These are phyloP conservation scores for Cryphonectria nitschkei DNA, from an alignment of 2,329 filamentous ascomycete genomes.

Conservation along the genomic window DNA sequence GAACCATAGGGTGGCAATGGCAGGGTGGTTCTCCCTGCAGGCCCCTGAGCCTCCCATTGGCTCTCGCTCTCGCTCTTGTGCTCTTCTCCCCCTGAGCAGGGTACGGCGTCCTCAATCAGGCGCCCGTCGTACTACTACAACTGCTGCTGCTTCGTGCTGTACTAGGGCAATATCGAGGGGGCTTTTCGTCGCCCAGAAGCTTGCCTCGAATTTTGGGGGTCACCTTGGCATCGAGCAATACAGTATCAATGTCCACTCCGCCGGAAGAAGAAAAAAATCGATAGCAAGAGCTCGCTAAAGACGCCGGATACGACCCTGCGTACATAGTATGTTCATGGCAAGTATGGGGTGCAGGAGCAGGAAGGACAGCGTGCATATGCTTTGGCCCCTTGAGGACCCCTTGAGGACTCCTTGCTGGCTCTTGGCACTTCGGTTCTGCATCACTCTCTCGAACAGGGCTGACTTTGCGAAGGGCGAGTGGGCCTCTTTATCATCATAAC, in stretches of 20 bases:
- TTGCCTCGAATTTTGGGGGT: neutral
- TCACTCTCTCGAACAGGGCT: neutral
- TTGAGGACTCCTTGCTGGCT: neutral
- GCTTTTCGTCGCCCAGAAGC: neutral
- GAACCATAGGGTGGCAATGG: neutral
- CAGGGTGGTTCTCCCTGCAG: neutral
- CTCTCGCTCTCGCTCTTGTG: neutral
- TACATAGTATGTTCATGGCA: neutral
- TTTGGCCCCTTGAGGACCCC: neutral
- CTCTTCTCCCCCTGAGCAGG: neutral
- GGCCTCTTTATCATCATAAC: neutral
- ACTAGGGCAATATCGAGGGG: neutral
- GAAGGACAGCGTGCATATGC: neutral
- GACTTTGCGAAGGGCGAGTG: neutral
- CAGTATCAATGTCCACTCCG: neutral
- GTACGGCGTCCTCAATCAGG: neutral
- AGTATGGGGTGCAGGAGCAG: neutral
- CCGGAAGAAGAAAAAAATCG: neutral
- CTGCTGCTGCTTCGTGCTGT: neutral
- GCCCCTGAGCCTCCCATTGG: neutral
- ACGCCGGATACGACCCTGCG: neutral
- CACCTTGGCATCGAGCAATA: neutral
- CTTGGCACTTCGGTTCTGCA: neutral
- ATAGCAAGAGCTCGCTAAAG: neutral
- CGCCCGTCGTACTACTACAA: neutral